These are phyloP conservation scores for Alternaria metachromatica DNA, from an alignment of 2,329 filamentous ascomycete species.

Conservation along the genomic window DNA sequence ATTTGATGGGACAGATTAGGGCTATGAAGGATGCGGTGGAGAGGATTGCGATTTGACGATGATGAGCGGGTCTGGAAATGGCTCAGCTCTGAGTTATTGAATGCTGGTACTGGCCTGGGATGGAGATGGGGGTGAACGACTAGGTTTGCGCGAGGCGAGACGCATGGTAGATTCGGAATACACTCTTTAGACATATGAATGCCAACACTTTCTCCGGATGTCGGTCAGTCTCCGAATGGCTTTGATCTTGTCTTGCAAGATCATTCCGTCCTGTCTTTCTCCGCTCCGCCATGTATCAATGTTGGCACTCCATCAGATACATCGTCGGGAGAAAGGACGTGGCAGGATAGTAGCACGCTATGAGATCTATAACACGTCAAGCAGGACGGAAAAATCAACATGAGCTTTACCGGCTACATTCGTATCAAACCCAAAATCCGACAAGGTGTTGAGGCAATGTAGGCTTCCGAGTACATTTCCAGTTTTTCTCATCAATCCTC, in stretches of 20 bases:
- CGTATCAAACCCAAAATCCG: fast-evolving
- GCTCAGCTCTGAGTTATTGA: neutral
- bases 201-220: neutral
- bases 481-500: neutral
- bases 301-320: neutral
- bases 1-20: neutral
- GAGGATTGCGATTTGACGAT: neutral
- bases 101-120: neutral
- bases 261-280: neutral
- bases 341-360: neutral
- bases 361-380: neutral
- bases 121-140: neutral
- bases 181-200: neutral
- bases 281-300: neutral
- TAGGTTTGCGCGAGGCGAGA: neutral
- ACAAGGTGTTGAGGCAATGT: neutral
- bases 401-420: neutral
- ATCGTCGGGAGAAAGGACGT: neutral
- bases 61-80: neutral
- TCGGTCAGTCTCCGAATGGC: neutral
- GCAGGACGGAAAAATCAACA: neutral
- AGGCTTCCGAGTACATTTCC: neutral
- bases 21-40: neutral
- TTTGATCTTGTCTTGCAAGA: neutral
- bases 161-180: neutral